Evolutionary conservation across 108 stramenopile species (phyloP), one percentile per base, ranked within the genome.

Genomic region (Tribonema minus): DNA sequence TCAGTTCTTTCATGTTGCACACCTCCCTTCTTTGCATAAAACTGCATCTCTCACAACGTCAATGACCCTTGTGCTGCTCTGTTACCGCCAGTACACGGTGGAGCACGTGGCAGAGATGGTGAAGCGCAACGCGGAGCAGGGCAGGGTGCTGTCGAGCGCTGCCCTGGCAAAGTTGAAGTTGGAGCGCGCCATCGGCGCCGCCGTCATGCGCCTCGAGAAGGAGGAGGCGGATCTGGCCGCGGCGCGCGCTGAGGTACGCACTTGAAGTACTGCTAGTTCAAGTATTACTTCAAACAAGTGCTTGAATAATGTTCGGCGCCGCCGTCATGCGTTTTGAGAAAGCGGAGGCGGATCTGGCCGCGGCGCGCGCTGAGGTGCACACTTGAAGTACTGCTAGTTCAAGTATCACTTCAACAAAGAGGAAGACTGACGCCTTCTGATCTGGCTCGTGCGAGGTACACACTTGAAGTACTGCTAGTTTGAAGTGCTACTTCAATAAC

Each of bases 101-200:
- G 73, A 74, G 46, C 64, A 74, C 20, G 73, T 74, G 32, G 37
- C 33, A 25, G 12, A 4, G 2, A 74, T 74, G 73, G 73, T 74
- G 38, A 65, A 35, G 32, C 39, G 54, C 25, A 30, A 64, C 27
- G 36, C 41, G 20, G 32, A 41, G 9, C 64, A 74, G 33, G 73
- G 73, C 26, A 27, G 23, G 32, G 73, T 64, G 29, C 65, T 28
- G 64, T 64, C 46, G 46, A 74, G 65, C 73, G 3, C 32, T n/a
- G 73, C 73, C 30, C 64, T 74, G 6, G 60, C 62, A 3, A 62
- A 64, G 36, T 37, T 74, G 25, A 66, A 38, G 34, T 64, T 74
- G 32, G 25, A 40, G 2, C 64, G 65, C 27, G 38, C 41, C 23
- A 62, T 74, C 25, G 73, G 65, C 25, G 73, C 73, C 41, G 73